Evolutionary conservation across 2,329 filamentous ascomycete genomes (phyloP), one percentile per base, ranked within the genome.

Genomic region (Paecilomyces dactylethromorphus): DNA sequence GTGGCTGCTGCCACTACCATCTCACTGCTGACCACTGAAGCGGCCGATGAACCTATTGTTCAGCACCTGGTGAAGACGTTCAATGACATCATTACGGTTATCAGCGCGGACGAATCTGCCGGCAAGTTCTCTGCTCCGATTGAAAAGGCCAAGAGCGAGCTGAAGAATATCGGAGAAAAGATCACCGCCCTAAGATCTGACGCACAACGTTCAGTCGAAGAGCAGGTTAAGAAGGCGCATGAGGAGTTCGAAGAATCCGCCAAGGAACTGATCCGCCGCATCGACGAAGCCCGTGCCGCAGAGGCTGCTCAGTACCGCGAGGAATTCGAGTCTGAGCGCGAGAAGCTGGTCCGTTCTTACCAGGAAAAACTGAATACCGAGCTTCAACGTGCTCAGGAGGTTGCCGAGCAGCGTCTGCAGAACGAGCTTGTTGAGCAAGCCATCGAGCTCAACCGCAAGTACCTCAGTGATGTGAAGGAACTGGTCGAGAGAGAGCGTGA

Each of bases 51-150:
- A 72, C 90, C 91, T 29, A 84, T 96, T 35, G 90, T 97, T 22
- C 92, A 97, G 76, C 91, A 97, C 69, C 82, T 99, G 5, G 91
- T 96, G 60, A 93, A 91, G 78, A 93, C 96, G 78, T 83, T 99
- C 67, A 99, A 99, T 78, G 91, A 96, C 74, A 88, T 99, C 68
- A 96, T 99, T 71, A 87, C 90, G 8, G 91, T 95, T 53, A 87
- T 97, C 72, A 96, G 97, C 74, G 89, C 90, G 59, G 93, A 96
- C 72, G 85, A 88, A 61, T 85, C 90, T 59, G 85, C 88, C 62
- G 83, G 83, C 65, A 91, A 89, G 74, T 96, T 94, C 76, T 86
- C 85, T 56, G 83, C 84, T 2, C 88, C 91, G 0, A 87, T 99
- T 59, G 80, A 83, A 66, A 92, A 94, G 80, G 92, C 93, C 62